A percentile compares a stretch with the other conserved stretches of the same genome.
Evolutionary conservation across 768 basidiomycete genomes (phyloP).

Genomic region (Tulasnella sp.): DNA sequence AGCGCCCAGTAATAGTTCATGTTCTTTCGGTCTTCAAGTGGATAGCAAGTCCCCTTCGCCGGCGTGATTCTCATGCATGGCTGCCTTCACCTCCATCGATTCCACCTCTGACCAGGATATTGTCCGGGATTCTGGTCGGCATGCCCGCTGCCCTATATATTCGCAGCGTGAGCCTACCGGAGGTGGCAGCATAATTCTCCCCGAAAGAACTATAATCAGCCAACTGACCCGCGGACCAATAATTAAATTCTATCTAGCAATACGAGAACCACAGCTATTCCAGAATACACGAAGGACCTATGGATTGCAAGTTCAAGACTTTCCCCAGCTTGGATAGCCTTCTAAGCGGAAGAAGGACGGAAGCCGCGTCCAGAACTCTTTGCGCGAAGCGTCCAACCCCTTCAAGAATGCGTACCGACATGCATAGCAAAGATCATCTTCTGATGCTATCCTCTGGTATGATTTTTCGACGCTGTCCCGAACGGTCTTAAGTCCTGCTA

Average conservation of each 20-base stretch:
- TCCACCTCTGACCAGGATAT: no score
- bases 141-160: no score
- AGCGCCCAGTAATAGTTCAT: no score
- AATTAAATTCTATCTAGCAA: background rate
- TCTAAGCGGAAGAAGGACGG: background rate
- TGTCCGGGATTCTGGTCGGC: no score
- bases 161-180: no score
- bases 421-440: background rate
- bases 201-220: no score
- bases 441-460: background rate
- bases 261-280: background rate
- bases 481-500: background rate
- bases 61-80: no score
- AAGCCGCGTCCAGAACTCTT: background rate
- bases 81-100: no score
- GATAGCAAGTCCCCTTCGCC: no score
- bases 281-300: background rate
- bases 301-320: background rate
- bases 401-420: background rate
- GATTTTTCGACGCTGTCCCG: background rate
- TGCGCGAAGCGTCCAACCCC: background rate
- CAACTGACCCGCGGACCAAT: background rate
- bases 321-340: background rate
- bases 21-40: no score
- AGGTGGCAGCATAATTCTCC: no score